Base-by-base conservation (phyloP, 2,329 filamentous ascomycete genomes). In the Malbranchea cinnamomea region DNA sequence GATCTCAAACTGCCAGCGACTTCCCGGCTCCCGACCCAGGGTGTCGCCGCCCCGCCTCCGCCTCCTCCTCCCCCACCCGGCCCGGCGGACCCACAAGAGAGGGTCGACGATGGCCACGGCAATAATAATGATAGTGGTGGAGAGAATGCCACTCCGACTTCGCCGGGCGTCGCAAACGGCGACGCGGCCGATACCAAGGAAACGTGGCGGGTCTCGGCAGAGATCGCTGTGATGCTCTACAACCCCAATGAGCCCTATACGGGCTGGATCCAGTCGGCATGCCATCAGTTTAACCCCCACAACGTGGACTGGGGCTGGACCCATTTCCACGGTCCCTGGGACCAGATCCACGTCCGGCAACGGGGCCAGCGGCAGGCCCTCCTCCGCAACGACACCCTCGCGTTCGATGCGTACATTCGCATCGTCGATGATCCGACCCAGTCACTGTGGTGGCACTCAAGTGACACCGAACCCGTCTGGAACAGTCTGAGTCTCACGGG, bases 261-360 rank as follows among this genome's bases (percentile, higher is more conserved):
- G 4, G 61, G 68, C 34, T 65, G 64, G 45, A 63, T 61, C 42
- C 60, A 67, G 32, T 65, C 62, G 8, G 69, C 67, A 23, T 58
- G 63, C 26, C 69, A 74, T 46, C 67, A 71, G 32, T 76, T 72
- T 49, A 67, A 65, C 40, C 59, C 60, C 18, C 56, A 64, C 30
- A 68, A 67, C 23, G 50, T 69, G 8, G 71, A 76, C 40, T 74
- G 69, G 63, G 71, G 71, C 2, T 75, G 70, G 69, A 69, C 67
- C 19, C 64, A 70, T 34, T 75, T 73, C 45, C 63, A 67, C 40
- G 64, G 63, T 4, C 67, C 67, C 4, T 68, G 67, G 51, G 65
- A 68, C 36, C 60, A 72, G 25, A 68, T 75, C 28, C 62, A 69
- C 29, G 49, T 56, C 19, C 67, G 71, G n/a, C 60, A 64, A 34